phyloP scores from a whole-genome alignment of 1,139 yeast species.

The Hemisphaericaspora subhashii region DNA sequence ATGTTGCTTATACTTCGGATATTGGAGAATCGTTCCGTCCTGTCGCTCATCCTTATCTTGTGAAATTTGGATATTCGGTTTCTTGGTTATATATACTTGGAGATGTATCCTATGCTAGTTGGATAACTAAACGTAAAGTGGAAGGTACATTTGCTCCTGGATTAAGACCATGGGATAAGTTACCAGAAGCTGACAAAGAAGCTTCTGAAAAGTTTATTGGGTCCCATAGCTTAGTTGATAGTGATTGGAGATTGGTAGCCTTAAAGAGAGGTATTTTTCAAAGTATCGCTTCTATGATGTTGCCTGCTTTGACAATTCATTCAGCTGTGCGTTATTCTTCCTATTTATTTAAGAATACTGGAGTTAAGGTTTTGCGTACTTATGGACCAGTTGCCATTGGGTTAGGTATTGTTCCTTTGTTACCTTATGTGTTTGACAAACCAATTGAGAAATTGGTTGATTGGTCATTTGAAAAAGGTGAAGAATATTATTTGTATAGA shows the following conservation, averaged over 20 bases:
- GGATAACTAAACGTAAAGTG: slow-evolving; percentile 69
- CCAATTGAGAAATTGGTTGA: slow-evolving; percentile 77
- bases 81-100: slow-evolving; percentile 79
- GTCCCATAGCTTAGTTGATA: slow-evolving; percentile 33
- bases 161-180: slow-evolving; percentile 65
- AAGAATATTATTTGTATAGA: slow-evolving; percentile 28
- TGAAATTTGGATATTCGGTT: slow-evolving; percentile 66
- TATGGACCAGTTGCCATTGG: slow-evolving; percentile 83
- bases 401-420: slow-evolving; percentile 71
- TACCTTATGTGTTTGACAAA: slow-evolving; percentile 80
- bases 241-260: slow-evolving; percentile 66
- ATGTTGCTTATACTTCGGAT: slow-evolving; percentile 85
- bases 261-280: slow-evolving; percentile 77
- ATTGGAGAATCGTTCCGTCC: slow-evolving; percentile 91
- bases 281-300: slow-evolving; percentile 80
- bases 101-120: slow-evolving; percentile 75
- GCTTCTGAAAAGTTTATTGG: slow-evolving; percentile 37
- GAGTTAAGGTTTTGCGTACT: slow-evolving; percentile 40
- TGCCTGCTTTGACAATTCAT: slow-evolving; percentile 86
- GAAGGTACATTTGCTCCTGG: slow-evolving; percentile 67
- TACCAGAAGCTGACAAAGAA: slow-evolving; percentile 38
- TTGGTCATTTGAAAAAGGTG: slow-evolving; percentile 60
- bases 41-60: slow-evolving; percentile 69
- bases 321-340: slow-evolving; percentile 74
- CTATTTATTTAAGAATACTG: slow-evolving; percentile 49